Evolutionary conservation across 441 rosid species (phyloP).

Genomic region (Arabidopsis lyrata): DNA sequence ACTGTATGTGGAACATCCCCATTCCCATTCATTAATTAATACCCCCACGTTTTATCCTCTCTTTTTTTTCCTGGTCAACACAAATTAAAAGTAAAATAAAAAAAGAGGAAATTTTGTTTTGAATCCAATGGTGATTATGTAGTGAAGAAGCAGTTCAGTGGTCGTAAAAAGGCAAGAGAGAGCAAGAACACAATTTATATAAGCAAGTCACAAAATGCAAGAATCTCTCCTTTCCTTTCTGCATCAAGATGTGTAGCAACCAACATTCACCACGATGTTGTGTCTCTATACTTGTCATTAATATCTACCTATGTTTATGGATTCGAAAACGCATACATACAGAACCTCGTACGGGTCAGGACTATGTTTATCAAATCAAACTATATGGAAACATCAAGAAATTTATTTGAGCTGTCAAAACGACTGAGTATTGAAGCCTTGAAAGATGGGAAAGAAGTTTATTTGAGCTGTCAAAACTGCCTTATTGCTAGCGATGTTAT

Average conservation of each 20-base stretch:
- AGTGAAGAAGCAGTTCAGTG: not conserved
- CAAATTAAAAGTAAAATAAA: too few species aligned
- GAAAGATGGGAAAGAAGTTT: too few species aligned
- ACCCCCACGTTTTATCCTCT: constrained; percentile 8
- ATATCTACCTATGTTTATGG: not conserved
- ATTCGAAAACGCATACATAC: not conserved
- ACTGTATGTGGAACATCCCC: too few species aligned
- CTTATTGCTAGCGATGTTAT: not conserved
- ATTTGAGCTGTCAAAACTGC: not conserved
- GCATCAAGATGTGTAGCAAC: not conserved
- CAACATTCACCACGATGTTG: not conserved
- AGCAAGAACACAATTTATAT: not conserved
- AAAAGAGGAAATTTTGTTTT: not conserved
- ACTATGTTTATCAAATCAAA: too few species aligned
- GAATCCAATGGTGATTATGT: not conserved
- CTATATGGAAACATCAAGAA: too few species aligned
- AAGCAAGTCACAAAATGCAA: not conserved
- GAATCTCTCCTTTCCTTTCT: not conserved
- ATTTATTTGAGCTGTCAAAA: too few species aligned
- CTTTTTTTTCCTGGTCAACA: not conserved
- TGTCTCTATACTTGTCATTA: too few species aligned
- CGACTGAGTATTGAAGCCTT: not conserved
- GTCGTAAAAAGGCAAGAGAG: not conserved
- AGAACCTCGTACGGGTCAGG: not conserved
- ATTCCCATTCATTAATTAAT: too few species aligned